Percentiles rank a stretch among this genome's conserved stretches.
Evolutionary conservation across 495 filamentous ascomycete species (phyloP).

Genomic region (Daldinia concentrica): DNA sequence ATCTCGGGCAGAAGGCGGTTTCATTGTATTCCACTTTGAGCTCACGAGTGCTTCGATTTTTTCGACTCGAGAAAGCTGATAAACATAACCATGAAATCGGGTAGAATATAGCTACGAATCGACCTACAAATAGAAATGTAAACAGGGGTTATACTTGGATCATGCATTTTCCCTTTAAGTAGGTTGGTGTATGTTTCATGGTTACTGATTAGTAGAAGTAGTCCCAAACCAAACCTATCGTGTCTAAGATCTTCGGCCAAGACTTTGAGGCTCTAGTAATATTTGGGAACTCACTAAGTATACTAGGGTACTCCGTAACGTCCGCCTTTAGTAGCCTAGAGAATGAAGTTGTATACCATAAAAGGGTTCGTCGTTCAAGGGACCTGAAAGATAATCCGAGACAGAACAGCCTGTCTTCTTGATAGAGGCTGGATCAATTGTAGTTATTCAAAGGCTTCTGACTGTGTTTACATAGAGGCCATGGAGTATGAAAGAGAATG

Average conservation of each 20-base stretch:
- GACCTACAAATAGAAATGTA: background rate
- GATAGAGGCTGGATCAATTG: background rate
- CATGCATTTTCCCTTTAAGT: background rate
- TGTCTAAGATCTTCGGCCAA: background rate
- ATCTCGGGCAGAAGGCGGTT: constrained; percentile 16
- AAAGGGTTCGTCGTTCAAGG: background rate
- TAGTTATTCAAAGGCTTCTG: background rate
- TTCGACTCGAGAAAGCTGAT: background rate
- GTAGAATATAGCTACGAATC: background rate
- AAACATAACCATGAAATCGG: background rate
- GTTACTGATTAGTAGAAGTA: background rate
- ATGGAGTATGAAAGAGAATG: background rate
- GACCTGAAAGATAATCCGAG: background rate
- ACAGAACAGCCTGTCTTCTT: background rate
- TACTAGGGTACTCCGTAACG: background rate
- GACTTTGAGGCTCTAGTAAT: background rate
- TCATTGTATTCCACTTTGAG: background rate
- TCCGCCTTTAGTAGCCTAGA: background rate
- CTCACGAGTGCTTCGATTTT: background rate
- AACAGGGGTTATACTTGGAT: background rate
- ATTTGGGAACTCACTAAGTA: background rate
- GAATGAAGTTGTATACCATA: background rate
- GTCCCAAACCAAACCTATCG: background rate
- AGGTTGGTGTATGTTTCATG: background rate
- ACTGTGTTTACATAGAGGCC: background rate